Base-by-base conservation (phyloP, 176 grass and related monocot species). In the Chrysopogon serrulatus region DNA sequence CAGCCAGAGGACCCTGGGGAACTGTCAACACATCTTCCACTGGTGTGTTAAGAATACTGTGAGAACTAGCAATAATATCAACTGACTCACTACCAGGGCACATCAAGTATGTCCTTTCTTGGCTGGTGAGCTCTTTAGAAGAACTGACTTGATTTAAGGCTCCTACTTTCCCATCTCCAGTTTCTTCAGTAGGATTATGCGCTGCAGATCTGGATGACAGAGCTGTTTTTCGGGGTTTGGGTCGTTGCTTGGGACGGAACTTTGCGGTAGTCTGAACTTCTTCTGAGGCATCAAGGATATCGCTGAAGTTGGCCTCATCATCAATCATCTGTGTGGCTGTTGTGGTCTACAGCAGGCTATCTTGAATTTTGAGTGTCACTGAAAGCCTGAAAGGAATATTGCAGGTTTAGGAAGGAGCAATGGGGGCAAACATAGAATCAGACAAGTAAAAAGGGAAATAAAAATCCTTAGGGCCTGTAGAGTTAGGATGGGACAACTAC, bases 231-330 rank as follows among this genome's bases (percentile, higher is more conserved):
- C 16, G 78, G 27, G 42, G 41, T 66, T 86, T 90, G 33, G 30
- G 42, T 8, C 65, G 64, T 39, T 2, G 26, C 42, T 90, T 90
- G 17, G 83, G 88, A 77, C 7, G 54, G n/a, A 90, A 86, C 35
- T 86, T 86, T 77, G 56, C 23, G 31, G 54, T 13, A 3, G 56
- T 6, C 51, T 45, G 72, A 28, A 7, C 78, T 73, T 86, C 78
- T 86, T 57, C 65, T 6, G 72, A 9, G 11, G 33, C 78, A 78
- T 86, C 83, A 28, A 36, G 18, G 67, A 85, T 78, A 57, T 65
- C 42, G 30, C 26, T 36, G 0, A 91, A 88, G 66, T 82, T 79
- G 70, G 57, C 72, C 17, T 77, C 72, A 6, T 84, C 76, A 65
- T 88, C 79, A 57, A 88, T 86, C 73, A 86, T 88, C 60, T 65